A percentile compares a stretch with the other conserved stretches of the same genome.
Evolutionary conservation across 2,329 filamentous ascomycete species (phyloP).

Genomic region (Orbilia quercus): DNA sequence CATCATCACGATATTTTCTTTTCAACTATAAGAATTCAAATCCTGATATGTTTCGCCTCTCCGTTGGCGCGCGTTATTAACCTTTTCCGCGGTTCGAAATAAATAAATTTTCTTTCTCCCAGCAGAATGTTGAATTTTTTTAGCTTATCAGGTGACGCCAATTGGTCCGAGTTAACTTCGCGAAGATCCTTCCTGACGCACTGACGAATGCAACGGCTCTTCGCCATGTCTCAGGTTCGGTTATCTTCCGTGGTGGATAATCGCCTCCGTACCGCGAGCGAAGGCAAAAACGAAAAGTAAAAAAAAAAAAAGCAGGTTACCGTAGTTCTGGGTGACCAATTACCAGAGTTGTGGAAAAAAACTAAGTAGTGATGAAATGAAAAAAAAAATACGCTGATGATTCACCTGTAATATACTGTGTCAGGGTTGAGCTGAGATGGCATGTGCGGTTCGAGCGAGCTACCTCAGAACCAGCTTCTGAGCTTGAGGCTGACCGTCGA

Average conservation of each 20-base stretch:
- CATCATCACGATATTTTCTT: not conserved
- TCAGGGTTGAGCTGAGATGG: constrained; percentile 13
- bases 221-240: constrained; percentile 55
- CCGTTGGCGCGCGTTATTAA: constrained; percentile 56
- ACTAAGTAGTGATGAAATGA: too few relatives aligned
- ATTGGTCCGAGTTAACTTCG: constrained; percentile 33
- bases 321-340: constrained; percentile 30
- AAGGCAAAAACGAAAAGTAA: constrained; percentile 10
- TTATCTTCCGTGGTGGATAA: constrained; percentile 55
- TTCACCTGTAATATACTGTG: too few relatives aligned
- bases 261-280: not conserved
- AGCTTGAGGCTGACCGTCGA: constrained; percentile 7
- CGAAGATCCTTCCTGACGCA: constrained; percentile 20
- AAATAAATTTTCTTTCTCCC: too few relatives aligned
- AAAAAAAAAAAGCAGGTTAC: constrained; percentile 22
- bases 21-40: not conserved
- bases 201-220: constrained; percentile 34
- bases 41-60: constrained; percentile 9
- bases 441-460: constrained; percentile 3
- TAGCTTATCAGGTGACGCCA: constrained; percentile 51
- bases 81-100: constrained; percentile 39
- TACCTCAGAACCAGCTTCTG: not conserved
- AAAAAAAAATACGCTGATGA: not conserved
- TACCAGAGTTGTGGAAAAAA: constrained; percentile 22
- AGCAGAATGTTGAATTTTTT: constrained; percentile 14